Percentiles rank a stretch among this genome's conserved stretches.
These are phyloP conservation scores for Neurospora sp. DNA, from an alignment of 495 filamentous ascomycete species.

Conservation along the genomic window DNA sequence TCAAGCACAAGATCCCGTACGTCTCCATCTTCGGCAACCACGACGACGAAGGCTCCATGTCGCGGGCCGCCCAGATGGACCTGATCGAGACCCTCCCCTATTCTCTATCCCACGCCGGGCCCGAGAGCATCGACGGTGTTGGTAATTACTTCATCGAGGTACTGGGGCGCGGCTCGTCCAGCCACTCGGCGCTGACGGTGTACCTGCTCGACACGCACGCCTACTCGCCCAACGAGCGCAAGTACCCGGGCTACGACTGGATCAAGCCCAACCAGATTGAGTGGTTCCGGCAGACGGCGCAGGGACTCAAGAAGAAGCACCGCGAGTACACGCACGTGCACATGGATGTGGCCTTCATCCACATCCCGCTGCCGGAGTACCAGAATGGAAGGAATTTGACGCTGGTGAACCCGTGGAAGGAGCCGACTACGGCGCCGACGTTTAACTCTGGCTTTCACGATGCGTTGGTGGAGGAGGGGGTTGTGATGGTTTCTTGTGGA, in stretches of 20 bases:
- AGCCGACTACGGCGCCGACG: slow-evolving; percentile 70
- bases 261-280: slow-evolving; percentile 85
- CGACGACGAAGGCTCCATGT: slow-evolving; percentile 82
- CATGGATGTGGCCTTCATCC: slow-evolving; percentile 94
- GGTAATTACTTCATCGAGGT: slow-evolving; percentile 95
- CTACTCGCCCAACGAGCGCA: slow-evolving; percentile 81
- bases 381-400: slow-evolving; percentile 30
- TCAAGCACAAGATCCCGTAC: slow-evolving; percentile 81
- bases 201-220: slow-evolving; percentile 91
- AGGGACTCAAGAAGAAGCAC: slow-evolving; percentile 56
- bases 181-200: slow-evolving; percentile 82
- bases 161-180: slow-evolving; percentile 62
- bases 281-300: slow-evolving; percentile 77
- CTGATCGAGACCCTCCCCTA: slow-evolving; percentile 80
- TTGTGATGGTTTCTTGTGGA: slow-evolving; percentile 80
- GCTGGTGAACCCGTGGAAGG: slow-evolving; percentile 56
- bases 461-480: slow-evolving; percentile 71
- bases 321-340: slow-evolving; percentile 81
- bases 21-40: slow-evolving; percentile 96
- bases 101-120: slow-evolving; percentile 73
- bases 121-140: slow-evolving; percentile 73
- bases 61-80: slow-evolving; percentile 67
- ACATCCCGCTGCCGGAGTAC: slow-evolving; percentile 93
- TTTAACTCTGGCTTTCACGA: slow-evolving; percentile 86
- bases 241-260: slow-evolving; percentile 89